Evolutionary conservation across 2,329 filamentous ascomycete species (phyloP).

Genomic region (Colletotrichum australisinense): DNA sequence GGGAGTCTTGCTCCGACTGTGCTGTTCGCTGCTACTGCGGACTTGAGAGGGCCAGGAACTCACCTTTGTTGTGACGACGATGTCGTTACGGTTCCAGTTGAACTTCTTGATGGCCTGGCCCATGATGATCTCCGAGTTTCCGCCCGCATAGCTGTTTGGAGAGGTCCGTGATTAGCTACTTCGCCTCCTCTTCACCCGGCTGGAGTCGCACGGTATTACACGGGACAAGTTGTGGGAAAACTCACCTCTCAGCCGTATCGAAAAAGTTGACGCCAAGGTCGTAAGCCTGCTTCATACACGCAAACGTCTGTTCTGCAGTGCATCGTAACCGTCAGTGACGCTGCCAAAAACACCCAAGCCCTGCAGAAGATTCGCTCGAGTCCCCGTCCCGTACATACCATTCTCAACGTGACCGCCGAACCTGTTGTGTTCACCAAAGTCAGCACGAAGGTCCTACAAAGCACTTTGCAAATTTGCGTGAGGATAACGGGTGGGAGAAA

Average conservation of each 20-base stretch:
- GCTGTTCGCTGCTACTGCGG: too few relatives aligned
- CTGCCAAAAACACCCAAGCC: neutral
- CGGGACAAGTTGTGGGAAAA: neutral
- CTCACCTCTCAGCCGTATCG: conserved; percentile 64
- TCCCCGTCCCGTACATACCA: conserved; percentile 35
- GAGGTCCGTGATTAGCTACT: conserved; percentile 38
- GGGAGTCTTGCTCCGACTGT: too few relatives aligned
- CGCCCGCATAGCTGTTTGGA: conserved; percentile 60
- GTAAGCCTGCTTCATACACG: conserved; percentile 72
- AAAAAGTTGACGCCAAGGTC: conserved; percentile 73
- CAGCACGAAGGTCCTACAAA: conserved; percentile 4
- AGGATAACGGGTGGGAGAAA: neutral
- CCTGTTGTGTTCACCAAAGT: conserved; percentile 20
- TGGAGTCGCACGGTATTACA: conserved; percentile 41
- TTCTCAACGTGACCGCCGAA: conserved; percentile 46
- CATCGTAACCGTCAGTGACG: conserved; percentile 2
- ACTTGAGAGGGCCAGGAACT: conserved; percentile 9
- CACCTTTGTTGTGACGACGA: conserved; percentile 68
- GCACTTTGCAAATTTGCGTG: too few relatives aligned
- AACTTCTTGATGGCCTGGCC: conserved; percentile 71
- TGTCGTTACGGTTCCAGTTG: conserved; percentile 70
- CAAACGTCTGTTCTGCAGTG: conserved; percentile 64
- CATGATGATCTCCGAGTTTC: conserved; percentile 73
- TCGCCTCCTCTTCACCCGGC: conserved; percentile 27
- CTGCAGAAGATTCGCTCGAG: too few relatives aligned